phyloP scores from a whole-genome alignment of 179 eudicot species.

The Sideroxylon spinosum region DNA sequence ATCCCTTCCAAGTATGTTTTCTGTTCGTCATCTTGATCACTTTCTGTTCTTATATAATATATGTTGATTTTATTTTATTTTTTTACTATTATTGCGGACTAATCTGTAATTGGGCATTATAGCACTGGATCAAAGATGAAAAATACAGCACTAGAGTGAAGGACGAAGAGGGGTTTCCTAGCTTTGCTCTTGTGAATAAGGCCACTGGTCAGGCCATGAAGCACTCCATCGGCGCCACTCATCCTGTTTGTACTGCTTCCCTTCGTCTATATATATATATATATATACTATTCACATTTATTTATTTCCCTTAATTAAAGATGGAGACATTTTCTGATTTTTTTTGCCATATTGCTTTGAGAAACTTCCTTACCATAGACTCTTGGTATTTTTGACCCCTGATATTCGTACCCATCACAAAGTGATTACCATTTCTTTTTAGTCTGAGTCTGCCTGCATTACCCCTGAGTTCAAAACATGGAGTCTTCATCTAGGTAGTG shows the following conservation, averaged over 20 bases:
- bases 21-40: not conserved
- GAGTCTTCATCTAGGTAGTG: no score
- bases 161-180: constrained; percentile 73
- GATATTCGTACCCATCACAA: not conserved
- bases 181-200: constrained; percentile 74
- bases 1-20: constrained; percentile 49
- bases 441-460: no score
- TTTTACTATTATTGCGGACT: not conserved
- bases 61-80: not conserved
- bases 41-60: not conserved
- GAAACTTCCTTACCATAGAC: no score
- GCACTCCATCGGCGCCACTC: constrained; percentile 60
- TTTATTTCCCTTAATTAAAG: not conserved
- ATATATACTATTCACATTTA: not conserved
- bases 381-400: not conserved
- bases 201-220: constrained; percentile 75
- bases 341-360: not conserved
- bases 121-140: constrained; percentile 91
- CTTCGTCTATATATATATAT: not conserved
- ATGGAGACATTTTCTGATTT: not conserved
- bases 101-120: not conserved
- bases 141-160: constrained; percentile 64
- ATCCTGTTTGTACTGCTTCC: constrained; percentile 53
- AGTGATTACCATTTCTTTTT: no score
- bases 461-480: no score